A percentile compares a stretch with the other conserved stretches of the same genome.
Evolutionary conservation across 2,329 filamentous ascomycete species (phyloP).

Genomic region (Alternaria brassicae): DNA sequence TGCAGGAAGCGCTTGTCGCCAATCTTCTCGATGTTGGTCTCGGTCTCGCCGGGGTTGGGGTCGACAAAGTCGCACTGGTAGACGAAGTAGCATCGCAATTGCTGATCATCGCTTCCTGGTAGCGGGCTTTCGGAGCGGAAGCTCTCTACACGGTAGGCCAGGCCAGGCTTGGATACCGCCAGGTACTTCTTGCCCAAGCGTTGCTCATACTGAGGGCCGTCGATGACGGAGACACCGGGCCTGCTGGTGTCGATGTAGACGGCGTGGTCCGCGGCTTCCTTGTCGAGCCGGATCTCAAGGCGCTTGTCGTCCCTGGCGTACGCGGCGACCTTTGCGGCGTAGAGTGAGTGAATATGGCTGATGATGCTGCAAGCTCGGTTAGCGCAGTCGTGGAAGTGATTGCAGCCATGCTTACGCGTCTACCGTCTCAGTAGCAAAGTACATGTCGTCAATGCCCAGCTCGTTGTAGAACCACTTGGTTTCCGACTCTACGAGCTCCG

Average conservation of each 20-base stretch:
- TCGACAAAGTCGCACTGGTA: slow-evolving; percentile 94
- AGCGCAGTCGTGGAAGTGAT: slow-evolving; percentile 11
- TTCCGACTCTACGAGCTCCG: slow-evolving; percentile 81
- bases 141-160: slow-evolving; percentile 92
- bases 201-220: slow-evolving; percentile 90
- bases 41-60: slow-evolving; percentile 72
- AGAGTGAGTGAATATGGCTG: slow-evolving; percentile 93
- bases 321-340: slow-evolving; percentile 94
- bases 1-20: slow-evolving; percentile 93
- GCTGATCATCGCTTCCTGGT: slow-evolving; percentile 76
- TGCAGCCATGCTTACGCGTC: slow-evolving; percentile 61
- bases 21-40: slow-evolving; percentile 90
- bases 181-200: slow-evolving; percentile 95
- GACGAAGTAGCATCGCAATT: slow-evolving; percentile 96
- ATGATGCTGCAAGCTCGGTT: slow-evolving; percentile 65
- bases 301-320: slow-evolving; percentile 92
- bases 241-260: slow-evolving; percentile 98
- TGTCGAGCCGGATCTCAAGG: slow-evolving; percentile 92
- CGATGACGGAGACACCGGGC: slow-evolving; percentile 77
- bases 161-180: slow-evolving; percentile 73
- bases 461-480: slow-evolving; percentile 97
- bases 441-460: slow-evolving; percentile 97
- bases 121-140: slow-evolving; percentile 90
- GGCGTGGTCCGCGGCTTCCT: slow-evolving; percentile 92
- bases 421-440: slow-evolving; percentile 89